phyloP scores from a whole-genome alignment of 2,329 filamentous ascomycete genomes.

The Balansia obtecta region DNA sequence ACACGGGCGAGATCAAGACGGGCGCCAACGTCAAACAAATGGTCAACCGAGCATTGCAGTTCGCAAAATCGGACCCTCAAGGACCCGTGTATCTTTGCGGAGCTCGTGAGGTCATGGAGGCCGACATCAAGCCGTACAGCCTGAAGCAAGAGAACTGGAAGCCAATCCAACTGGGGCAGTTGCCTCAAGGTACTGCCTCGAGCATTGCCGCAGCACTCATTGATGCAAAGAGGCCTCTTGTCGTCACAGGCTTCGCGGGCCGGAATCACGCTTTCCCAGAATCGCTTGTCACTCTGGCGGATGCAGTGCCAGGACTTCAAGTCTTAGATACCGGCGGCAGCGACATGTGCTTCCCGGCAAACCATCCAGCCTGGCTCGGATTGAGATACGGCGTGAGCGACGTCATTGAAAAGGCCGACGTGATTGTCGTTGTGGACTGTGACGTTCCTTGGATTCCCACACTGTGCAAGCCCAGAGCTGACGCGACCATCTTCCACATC shows the following conservation, averaged over 20 bases:
- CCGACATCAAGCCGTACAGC: constrained; percentile 63
- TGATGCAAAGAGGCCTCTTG: constrained; percentile 50
- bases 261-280: constrained; percentile 51
- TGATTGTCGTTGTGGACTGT: constrained; percentile 76
- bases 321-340: constrained; percentile 67
- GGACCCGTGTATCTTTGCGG: constrained; percentile 73
- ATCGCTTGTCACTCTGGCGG: constrained; percentile 53
- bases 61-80: constrained; percentile 63
- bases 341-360: constrained; percentile 69
- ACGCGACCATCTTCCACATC: constrained; percentile 48
- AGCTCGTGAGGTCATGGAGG: constrained; percentile 73
- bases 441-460: constrained; percentile 94
- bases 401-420: constrained; percentile 62
- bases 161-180: constrained; percentile 52
- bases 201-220: constrained; percentile 52
- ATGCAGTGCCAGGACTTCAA: constrained; percentile 53
- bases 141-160: constrained; percentile 61
- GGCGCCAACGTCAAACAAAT: constrained; percentile 82
- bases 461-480: constrained; percentile 41
- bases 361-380: constrained; percentile 57
- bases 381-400: constrained; percentile 64
- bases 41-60: constrained; percentile 73
- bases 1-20: constrained; percentile 70
- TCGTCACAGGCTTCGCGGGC: constrained; percentile 61
- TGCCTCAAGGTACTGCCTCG: constrained; percentile 38